These are phyloP conservation scores for Pichiaceae sp. DNA, from an alignment of 1,139 yeast genomes.

Conservation along the genomic window DNA sequence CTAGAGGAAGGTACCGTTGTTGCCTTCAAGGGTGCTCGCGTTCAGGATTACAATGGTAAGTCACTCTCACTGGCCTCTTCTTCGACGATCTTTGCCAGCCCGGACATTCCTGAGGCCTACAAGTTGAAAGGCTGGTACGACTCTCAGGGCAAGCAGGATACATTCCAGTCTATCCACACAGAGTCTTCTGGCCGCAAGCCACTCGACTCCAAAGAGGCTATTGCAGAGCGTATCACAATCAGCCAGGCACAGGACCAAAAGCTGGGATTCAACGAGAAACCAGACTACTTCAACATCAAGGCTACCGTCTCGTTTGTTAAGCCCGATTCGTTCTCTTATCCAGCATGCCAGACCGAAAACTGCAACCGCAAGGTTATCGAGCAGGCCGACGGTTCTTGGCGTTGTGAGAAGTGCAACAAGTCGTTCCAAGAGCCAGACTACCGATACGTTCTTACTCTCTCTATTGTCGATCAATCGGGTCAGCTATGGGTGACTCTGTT, in stretches of 20 bases:
- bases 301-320: slow-evolving; percentile 68
- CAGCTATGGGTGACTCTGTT: slow-evolving; percentile 84
- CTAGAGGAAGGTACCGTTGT: slow-evolving; percentile 77
- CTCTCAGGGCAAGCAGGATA: slow-evolving; percentile 57
- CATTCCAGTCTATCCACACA: slow-evolving; percentile 52
- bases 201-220: slow-evolving; percentile 20
- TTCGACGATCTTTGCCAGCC: slow-evolving; percentile 69
- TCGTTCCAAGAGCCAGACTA: slow-evolving; percentile 61
- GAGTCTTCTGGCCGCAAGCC: slow-evolving; percentile 24
- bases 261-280: slow-evolving; percentile 64
- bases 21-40: slow-evolving; percentile 86
- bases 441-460: slow-evolving; percentile 67
- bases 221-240: slow-evolving; percentile 51
- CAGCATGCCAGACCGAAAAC: slow-evolving; percentile 72
- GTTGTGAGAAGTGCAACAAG: slow-evolving; percentile 87
- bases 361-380: slow-evolving; percentile 83
- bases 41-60: slow-evolving; percentile 85
- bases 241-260: slow-evolving; percentile 59
- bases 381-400: slow-evolving; percentile 70
- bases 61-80: slow-evolving; percentile 74
- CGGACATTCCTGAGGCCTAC: slow-evolving; percentile 85
- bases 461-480: slow-evolving; percentile 72
- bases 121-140: slow-evolving; percentile 94
- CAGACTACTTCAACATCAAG: slow-evolving; percentile 70
- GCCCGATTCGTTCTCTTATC: slow-evolving; percentile 74